Conservation (phyloP, 2,329 filamentous ascomycete species). For the Aspergillus candidus region DNA sequence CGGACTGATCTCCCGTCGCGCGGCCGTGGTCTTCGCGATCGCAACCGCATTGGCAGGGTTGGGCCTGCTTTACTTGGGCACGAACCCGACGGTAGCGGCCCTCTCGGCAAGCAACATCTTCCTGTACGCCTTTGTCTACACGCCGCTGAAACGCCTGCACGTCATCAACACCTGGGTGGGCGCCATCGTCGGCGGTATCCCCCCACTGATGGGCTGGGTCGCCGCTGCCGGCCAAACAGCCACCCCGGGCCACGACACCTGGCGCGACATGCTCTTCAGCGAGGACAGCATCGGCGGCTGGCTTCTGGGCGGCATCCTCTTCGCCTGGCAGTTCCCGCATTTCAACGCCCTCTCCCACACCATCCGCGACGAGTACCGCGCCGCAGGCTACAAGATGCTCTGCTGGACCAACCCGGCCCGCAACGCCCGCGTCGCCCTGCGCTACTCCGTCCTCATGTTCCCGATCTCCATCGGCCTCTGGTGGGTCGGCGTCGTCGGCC, state of each 20-base stretch:
- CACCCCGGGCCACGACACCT: constrained; percentile 62
- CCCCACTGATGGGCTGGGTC: constrained; percentile 96
- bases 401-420: constrained; percentile 79
- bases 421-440: constrained; percentile 79
- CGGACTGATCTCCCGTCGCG: constrained; percentile 63
- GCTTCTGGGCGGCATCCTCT: constrained; percentile 76
- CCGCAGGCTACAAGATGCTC: constrained; percentile 64
- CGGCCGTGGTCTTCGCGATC: constrained; percentile 73
- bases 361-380: constrained; percentile 82
- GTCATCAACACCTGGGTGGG: constrained; percentile 93
- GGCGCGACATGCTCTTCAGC: constrained; percentile 71
- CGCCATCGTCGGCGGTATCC: constrained; percentile 85
- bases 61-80: constrained; percentile 73
- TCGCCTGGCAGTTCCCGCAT: constrained; percentile 97
- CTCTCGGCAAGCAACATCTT: constrained; percentile 79
- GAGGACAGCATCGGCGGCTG: constrained; percentile 70
- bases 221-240: constrained; percentile 87
- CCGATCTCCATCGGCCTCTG: constrained; percentile 79
- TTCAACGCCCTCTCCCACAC: constrained; percentile 91
- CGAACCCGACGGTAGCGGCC: constrained; percentile 87
- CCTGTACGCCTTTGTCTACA: constrained; percentile 88
- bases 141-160: constrained; percentile 80
- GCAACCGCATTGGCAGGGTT: constrained; percentile 64
- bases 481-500: constrained; percentile 74
- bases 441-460: constrained; percentile 80